A percentile compares a stretch with the other conserved stretches of the same genome.
Conservation (phyloP, 495 filamentous ascomycete genomes). For the Aspergillus affinis region DNA sequence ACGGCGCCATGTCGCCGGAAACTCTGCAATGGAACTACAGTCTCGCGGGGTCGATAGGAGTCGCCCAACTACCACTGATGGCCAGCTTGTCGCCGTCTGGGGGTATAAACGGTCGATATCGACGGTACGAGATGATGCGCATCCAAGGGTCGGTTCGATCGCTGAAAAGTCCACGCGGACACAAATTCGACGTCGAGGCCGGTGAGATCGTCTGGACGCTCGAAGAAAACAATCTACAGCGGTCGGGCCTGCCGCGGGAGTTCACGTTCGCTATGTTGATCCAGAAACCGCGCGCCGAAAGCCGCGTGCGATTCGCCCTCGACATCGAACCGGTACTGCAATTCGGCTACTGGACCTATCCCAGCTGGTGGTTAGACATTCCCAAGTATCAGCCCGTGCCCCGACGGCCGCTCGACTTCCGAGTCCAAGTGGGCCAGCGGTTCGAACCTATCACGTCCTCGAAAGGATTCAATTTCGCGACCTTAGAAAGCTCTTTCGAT, state of each 20-base stretch:
- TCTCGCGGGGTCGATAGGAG: conserved; percentile 46
- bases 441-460: conserved; percentile 31
- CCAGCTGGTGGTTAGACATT: conserved; percentile 30
- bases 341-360: conserved; percentile 34
- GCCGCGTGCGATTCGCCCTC: conserved; percentile 28
- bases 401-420: conserved; percentile 34
- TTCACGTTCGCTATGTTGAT: conserved; percentile 55
- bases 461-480: conserved; percentile 44
- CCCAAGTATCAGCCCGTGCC: conserved; percentile 29
- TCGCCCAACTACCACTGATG: conserved; percentile 44
- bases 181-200: conserved; percentile 40
- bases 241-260: conserved; percentile 52
- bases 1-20: conserved; percentile 52
- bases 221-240: conserved; percentile 51
- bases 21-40: conserved; percentile 54
- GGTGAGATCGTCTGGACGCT: conserved; percentile 53
- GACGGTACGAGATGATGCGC: conserved; percentile 54
- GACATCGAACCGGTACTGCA: conserved; percentile 44
- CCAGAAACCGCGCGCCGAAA: conserved; percentile 38
- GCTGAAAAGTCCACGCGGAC: conserved; percentile 32
- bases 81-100: conserved; percentile 45
- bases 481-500: conserved; percentile 37
- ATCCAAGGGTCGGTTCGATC: conserved; percentile 52
- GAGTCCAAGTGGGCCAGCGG: conserved; percentile 36
- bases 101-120: conserved; percentile 39